Percentiles rank a stretch among this genome's conserved stretches.
Conservation (phyloP, 2,329 filamentous ascomycete species). For the Pestalotiopsis sp. region DNA sequence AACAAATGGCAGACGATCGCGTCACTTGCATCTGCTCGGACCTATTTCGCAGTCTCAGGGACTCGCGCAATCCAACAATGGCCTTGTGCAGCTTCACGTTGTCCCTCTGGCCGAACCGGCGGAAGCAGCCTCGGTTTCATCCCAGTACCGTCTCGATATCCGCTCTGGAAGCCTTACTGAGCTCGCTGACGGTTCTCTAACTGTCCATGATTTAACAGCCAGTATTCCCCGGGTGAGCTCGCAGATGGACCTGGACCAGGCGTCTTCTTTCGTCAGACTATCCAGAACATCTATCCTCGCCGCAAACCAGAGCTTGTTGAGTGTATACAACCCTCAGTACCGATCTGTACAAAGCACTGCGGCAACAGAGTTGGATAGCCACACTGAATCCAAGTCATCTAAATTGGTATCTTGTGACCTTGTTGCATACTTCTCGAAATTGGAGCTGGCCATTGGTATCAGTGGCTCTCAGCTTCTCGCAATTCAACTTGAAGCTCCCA, state of each 20-base stretch:
- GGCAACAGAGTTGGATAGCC: conserved; percentile 45
- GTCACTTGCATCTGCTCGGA: conserved; percentile 31
- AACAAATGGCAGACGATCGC: conserved; percentile 25
- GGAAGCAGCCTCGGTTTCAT: conserved; percentile 10
- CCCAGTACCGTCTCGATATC: conserved; percentile 60
- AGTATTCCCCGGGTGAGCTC: conserved; percentile 64
- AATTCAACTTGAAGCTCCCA: conserved; percentile 68
- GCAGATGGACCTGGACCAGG: conserved; percentile 50
- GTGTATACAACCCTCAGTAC: conserved; percentile 72
- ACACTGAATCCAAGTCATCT: conserved; percentile 34
- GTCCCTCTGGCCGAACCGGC: conserved; percentile 24
- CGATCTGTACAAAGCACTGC: conserved; percentile 59
- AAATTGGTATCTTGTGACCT: conserved; percentile 44
- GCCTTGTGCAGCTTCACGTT: conserved; percentile 29
- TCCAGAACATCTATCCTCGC: conserved; percentile 69
- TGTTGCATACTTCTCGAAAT: conserved; percentile 65
- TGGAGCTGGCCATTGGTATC: conserved; percentile 68
- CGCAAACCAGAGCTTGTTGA: conserved; percentile 57
- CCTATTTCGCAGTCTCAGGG: conserved; percentile 21
- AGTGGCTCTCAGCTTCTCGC: conserved; percentile 66
- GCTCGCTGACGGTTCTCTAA: conserved; percentile 55
- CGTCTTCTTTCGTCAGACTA: conserved; percentile 66
- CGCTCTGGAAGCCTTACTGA: conserved; percentile 66
- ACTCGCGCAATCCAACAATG: conserved; percentile 18
- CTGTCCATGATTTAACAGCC: conserved; percentile 65